A percentile compares a stretch with the other conserved stretches of the same genome.
These are phyloP conservation scores for Cardamine resedifolia DNA, from an alignment of 345 rosid species.

Conservation along the genomic window DNA sequence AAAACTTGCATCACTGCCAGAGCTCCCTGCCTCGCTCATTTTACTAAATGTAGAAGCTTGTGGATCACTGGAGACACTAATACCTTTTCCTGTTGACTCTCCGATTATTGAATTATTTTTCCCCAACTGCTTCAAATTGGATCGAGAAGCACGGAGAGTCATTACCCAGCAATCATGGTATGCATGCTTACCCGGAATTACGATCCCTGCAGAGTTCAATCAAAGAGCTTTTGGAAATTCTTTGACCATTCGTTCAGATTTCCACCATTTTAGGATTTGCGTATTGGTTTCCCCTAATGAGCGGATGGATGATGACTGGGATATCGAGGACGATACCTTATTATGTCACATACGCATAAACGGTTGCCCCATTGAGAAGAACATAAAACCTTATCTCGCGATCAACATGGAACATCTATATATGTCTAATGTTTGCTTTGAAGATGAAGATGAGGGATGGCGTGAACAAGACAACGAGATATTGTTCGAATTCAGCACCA, in stretches of 20 bases:
- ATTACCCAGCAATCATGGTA: neutral
- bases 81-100: neutral
- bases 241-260: neutral
- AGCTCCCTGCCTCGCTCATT: neutral
- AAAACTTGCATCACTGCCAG: neutral
- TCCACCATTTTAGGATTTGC: accelerated
- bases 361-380: neutral
- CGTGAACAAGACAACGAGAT: neutral
- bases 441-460: neutral
- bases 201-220: neutral
- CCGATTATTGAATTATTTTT: neutral
- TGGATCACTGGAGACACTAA: constrained; percentile 3
- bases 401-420: neutral
- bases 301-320: neutral
- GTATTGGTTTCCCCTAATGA: neutral
- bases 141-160: neutral
- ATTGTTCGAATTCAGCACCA: neutral
- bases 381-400: neutral
- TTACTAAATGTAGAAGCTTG: accelerated
- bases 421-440: neutral
- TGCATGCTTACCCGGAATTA: neutral
- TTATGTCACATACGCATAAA: constrained; percentile 44
- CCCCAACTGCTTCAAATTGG: neutral
- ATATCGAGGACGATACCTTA: neutral
- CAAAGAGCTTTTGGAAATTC: neutral